Percentiles rank a stretch among this genome's conserved stretches.
Evolutionary conservation across 768 basidiomycete species (phyloP).

Genomic region (Kockovaella imperatae): DNA sequence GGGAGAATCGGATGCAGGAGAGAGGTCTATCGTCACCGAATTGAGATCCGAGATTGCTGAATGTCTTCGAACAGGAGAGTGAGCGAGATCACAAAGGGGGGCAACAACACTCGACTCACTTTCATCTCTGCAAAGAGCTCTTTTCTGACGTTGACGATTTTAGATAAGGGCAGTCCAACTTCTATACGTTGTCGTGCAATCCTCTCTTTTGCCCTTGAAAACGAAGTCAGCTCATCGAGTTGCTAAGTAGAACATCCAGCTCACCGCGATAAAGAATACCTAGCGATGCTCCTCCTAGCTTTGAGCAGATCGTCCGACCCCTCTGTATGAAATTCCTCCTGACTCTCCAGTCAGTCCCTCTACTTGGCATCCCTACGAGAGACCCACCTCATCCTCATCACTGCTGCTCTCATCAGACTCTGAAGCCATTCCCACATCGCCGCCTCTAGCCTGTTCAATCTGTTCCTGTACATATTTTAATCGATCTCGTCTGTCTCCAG

Average conservation of each 20-base stretch:
- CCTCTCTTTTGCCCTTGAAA: slow-evolving; percentile 95
- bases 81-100: not conserved
- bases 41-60: slow-evolving; percentile 89
- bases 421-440: slow-evolving; percentile 56
- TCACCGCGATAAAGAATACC: slow-evolving; percentile 92
- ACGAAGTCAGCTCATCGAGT: slow-evolving; percentile 45
- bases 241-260: slow-evolving; percentile 16
- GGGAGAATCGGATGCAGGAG: slow-evolving; percentile 87
- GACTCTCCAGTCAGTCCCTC: not conserved
- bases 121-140: slow-evolving; percentile 83
- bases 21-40: slow-evolving; percentile 95
- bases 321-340: slow-evolving; percentile 92
- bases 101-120: slow-evolving; percentile 48
- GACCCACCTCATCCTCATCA: slow-evolving; percentile 39
- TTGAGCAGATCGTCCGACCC: slow-evolving; percentile 80
- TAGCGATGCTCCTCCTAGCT: slow-evolving; percentile 75
- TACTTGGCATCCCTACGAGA: not conserved
- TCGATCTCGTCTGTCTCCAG: slow-evolving; percentile 91
- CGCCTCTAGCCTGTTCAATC: slow-evolving; percentile 80
- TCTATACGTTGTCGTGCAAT: slow-evolving; percentile 87
- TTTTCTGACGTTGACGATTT: slow-evolving; percentile 87
- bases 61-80: slow-evolving; percentile 53
- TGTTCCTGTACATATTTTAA: slow-evolving; percentile 88
- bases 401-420: slow-evolving; percentile 49
- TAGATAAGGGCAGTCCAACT: slow-evolving; percentile 73